phyloP scores from a whole-genome alignment of 441 rosid species.

The Pelargonium exstipulatum region DNA sequence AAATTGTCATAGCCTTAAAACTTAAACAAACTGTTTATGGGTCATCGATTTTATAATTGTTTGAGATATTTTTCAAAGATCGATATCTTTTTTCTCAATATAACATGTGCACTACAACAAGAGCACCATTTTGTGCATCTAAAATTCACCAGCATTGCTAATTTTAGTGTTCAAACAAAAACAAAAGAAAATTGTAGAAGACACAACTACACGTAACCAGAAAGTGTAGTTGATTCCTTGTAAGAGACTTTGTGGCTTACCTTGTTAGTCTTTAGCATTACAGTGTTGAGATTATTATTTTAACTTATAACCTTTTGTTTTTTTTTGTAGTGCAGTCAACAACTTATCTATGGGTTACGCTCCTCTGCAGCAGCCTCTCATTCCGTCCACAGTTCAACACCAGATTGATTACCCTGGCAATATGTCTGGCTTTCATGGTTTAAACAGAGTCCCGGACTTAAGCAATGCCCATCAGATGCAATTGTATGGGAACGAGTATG shows the following conservation, averaged over 20 bases:
- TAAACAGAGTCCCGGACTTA: conserved; percentile 28
- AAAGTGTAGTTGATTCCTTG: not conserved
- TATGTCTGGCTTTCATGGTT: conserved; percentile 25
- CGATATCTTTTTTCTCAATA: not conserved
- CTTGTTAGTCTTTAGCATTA: not conserved
- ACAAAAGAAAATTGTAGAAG: not conserved
- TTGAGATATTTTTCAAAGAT: not conserved
- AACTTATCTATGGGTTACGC: conserved; percentile 18
- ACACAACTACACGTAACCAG: not conserved
- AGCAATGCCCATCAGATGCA: conserved; percentile 24
- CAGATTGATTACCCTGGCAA: conserved; percentile 22
- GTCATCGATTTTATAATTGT: not conserved
- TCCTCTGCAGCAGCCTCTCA: conserved; percentile 17
- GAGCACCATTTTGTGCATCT: not conserved
- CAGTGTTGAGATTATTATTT: not conserved
- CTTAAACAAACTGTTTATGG: not conserved
- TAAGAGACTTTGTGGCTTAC: no score
- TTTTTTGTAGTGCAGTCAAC: conserved; percentile 26
- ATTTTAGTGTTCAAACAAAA: no score
- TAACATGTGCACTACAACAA: not conserved
- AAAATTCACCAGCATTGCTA: not conserved
- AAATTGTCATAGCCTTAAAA: no score
- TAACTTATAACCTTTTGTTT: not conserved
- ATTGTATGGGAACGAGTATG: conserved; percentile 28
- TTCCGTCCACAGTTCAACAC: conserved; percentile 21